Conservation (phyloP, 2,329 filamentous ascomycete genomes). For the Rhexocercosporidium sp. region DNA sequence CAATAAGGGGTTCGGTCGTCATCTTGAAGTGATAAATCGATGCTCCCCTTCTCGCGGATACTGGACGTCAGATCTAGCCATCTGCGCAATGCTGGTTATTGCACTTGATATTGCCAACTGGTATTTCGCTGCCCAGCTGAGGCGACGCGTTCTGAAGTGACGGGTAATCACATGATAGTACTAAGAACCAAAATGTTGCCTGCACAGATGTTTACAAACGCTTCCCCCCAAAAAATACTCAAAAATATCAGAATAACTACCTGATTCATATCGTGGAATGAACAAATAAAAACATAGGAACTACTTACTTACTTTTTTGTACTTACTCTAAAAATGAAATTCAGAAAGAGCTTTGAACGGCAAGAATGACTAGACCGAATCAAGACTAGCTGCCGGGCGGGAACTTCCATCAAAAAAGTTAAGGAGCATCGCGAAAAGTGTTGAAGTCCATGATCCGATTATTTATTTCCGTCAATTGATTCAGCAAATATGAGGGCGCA, state of each 20-base stretch:
- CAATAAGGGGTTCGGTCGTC: slow-evolving; percentile 28
- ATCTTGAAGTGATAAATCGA: slow-evolving; percentile 27
- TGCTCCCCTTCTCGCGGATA: slow-evolving; percentile 2
- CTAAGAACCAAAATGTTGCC: too few relatives aligned
- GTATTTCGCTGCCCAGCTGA: not conserved
- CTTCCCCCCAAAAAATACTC: too few relatives aligned
- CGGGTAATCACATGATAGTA: slow-evolving; percentile 2
- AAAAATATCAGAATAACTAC: too few relatives aligned
- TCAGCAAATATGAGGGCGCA: slow-evolving; percentile 38
- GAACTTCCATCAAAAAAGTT: slow-evolving; percentile 15
- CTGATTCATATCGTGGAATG: too few relatives aligned
- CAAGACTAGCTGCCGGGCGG: not conserved
- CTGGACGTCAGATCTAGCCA: not conserved
- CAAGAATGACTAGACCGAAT: not conserved
- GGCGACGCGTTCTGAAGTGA: not conserved
- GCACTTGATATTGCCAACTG: too few relatives aligned
- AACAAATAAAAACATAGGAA: too few relatives aligned
- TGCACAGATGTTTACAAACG: too few relatives aligned
- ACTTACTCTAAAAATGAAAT: not conserved
- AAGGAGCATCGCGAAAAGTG: slow-evolving; percentile 7
- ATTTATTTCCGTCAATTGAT: slow-evolving; percentile 23
- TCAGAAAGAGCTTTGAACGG: not conserved
- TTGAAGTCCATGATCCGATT: slow-evolving; percentile 21
- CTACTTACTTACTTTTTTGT: not conserved
- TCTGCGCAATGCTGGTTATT: slow-evolving; percentile 12